These are phyloP conservation scores for Hypoxylon trugodes DNA, from an alignment of 495 filamentous ascomycete genomes.

Conservation along the genomic window DNA sequence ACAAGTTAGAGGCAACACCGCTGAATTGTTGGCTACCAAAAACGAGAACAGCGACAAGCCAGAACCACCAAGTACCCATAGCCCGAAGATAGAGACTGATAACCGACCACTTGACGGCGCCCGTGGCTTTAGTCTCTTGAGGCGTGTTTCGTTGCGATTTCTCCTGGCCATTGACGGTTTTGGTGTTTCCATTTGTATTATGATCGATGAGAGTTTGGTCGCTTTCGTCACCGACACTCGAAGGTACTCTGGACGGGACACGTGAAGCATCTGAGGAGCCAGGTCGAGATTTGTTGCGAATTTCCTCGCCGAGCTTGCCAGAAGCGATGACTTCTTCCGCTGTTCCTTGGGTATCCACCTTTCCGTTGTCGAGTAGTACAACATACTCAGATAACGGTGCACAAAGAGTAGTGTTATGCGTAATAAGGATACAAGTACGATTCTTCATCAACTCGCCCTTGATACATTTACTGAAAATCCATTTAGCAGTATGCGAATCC, in stretches of 20 bases:
- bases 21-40: constrained; percentile 85
- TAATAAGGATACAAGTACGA: constrained; percentile 95
- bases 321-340: constrained; percentile 80
- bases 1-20: constrained; percentile 85
- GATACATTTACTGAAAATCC: constrained; percentile 95
- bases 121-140: constrained; percentile 78
- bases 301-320: constrained; percentile 86
- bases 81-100: constrained; percentile 82
- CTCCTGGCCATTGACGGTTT: constrained; percentile 54
- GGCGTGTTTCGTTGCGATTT: constrained; percentile 61
- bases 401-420: constrained; percentile 89
- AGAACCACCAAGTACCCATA: constrained; percentile 97
- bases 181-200: constrained; percentile 42
- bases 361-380: constrained; percentile 87
- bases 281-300: constrained; percentile 71
- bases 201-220: constrained; percentile 57
- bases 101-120: constrained; percentile 85
- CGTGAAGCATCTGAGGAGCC: constrained; percentile 70
- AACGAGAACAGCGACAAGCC: constrained; percentile 74
- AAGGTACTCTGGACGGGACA: constrained; percentile 77
- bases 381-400: constrained; percentile 80
- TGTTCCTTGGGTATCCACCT: constrained; percentile 76
- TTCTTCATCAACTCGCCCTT: constrained; percentile 87
- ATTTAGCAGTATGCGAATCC: constrained; percentile 98
- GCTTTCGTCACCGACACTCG: constrained; percentile 66